Evolutionary conservation across 139 green algal species (phyloP), one percentile per base, ranked within the genome.

Genomic region (Mesostigma viride): DNA sequence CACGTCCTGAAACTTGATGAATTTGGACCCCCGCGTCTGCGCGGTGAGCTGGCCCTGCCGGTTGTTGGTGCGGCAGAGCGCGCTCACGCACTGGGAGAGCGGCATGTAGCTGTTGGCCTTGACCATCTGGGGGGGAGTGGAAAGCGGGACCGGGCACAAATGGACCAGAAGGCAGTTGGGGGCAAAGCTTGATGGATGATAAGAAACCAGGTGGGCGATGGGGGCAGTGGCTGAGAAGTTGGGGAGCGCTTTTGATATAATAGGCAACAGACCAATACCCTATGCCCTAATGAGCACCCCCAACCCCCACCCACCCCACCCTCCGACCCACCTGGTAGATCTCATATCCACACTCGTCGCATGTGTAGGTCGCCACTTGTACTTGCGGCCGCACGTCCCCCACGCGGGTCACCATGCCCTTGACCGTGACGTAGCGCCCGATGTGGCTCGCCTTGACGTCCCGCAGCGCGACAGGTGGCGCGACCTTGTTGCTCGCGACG

Each of bases 271-370:
- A n/a, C n/a, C n/a, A n/a, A n/a, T n/a, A n/a, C n/a, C n/a, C n/a
- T n/a, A n/a, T n/a, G n/a, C n/a, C n/a, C n/a, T n/a, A n/a, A n/a
- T n/a, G n/a, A n/a, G n/a, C n/a, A n/a, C n/a, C n/a, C n/a, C n/a
- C n/a, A n/a, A n/a, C n/a, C n/a, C n/a, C n/a, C n/a, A n/a, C n/a
- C n/a, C n/a, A n/a, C n/a, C n/a, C n/a, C n/a, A n/a, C n/a, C n/a
- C n/a, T n/a, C n/a, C n/a, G n/a, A 53, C 40, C 14, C 77, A 95
- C 88, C 81, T 98, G 91, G 79, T 94, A 98, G n/a, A 94, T 82
- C 78, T 98, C 89, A 58, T 83, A 87, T 1, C 88, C 91, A 24
- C 76, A 88, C 34, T 89, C 81, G 36, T 86, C 79, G 75, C 96
- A 94, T 14, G 91, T 87, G 82, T 98, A 98, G 0, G 91, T 94